These are phyloP conservation scores for Lactarius vividus DNA, from an alignment of 768 basidiomycete genomes.

Conservation along the genomic window DNA sequence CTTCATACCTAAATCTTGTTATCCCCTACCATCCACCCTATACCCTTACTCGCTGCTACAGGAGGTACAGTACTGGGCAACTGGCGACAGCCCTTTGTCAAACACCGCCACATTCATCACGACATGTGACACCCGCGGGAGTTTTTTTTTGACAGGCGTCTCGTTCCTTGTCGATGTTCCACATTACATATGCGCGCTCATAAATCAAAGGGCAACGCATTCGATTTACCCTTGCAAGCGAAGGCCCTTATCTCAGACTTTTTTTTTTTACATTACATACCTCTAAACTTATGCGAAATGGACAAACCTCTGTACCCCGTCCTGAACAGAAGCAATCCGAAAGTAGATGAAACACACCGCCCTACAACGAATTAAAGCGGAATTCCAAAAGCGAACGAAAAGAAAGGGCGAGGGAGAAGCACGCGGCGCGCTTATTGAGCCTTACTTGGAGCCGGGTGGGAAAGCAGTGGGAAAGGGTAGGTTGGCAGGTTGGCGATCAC, in stretches of 20 bases:
- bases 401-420: too few species aligned
- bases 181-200: neutral
- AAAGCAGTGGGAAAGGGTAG: too few species aligned
- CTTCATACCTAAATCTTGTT: slow-evolving; percentile 13
- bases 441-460: too few species aligned
- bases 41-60: neutral
- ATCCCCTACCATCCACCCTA: neutral
- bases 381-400: too few species aligned
- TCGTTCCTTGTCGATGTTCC: neutral
- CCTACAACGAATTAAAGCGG: too few species aligned
- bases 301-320: too few species aligned
- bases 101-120: neutral
- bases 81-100: neutral
- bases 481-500: too few species aligned
- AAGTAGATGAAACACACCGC: too few species aligned
- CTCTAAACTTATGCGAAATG: too few species aligned
- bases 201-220: neutral
- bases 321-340: too few species aligned
- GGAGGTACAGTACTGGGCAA: neutral
- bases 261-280: neutral
- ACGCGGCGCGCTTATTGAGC: too few species aligned
- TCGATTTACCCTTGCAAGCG: neutral
- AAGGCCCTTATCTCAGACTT: neutral
- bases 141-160: neutral
- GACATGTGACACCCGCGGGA: neutral